Conservation (phyloP, 1,284 basidiomycete species). For the Porogramme epimiltina region DNA sequence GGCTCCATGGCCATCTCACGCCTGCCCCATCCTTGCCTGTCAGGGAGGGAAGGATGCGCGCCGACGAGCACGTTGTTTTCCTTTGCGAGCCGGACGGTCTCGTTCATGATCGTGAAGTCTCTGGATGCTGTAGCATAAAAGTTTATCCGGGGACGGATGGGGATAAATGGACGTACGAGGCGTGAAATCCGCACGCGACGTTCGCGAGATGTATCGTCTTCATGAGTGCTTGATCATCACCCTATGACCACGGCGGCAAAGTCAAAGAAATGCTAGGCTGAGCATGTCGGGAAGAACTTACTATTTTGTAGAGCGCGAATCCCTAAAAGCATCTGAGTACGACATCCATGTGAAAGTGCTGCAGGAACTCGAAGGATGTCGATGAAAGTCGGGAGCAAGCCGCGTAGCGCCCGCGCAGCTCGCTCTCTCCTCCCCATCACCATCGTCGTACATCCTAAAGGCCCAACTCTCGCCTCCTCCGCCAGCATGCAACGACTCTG, state of each 20-base stretch:
- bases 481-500: no score
- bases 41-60: slow-evolving; percentile 65
- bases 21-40: slow-evolving; percentile 64
- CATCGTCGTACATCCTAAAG: no score
- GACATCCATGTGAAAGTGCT: neutral
- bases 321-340: slow-evolving; percentile 37
- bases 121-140: slow-evolving; percentile 28
- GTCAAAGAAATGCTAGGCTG: neutral
- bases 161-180: slow-evolving; percentile 43
- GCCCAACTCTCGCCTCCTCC: no score
- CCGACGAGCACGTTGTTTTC: slow-evolving; percentile 52
- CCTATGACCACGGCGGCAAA: slow-evolving; percentile 34
- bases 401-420: no score
- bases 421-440: no score
- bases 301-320: slow-evolving; percentile 52
- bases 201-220: slow-evolving; percentile 65
- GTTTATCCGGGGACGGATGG: neutral
- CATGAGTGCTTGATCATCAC: slow-evolving; percentile 63
- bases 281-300: slow-evolving; percentile 25
- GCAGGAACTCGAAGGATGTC: neutral
- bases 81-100: slow-evolving; percentile 57
- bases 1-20: slow-evolving; percentile 63
- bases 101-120: slow-evolving; percentile 64
- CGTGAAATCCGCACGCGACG: slow-evolving; percentile 67
- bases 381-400: neutral